Evolutionary conservation across 2,329 filamentous ascomycete species (phyloP).

Genomic region (Scleromitrula shiraiana): DNA sequence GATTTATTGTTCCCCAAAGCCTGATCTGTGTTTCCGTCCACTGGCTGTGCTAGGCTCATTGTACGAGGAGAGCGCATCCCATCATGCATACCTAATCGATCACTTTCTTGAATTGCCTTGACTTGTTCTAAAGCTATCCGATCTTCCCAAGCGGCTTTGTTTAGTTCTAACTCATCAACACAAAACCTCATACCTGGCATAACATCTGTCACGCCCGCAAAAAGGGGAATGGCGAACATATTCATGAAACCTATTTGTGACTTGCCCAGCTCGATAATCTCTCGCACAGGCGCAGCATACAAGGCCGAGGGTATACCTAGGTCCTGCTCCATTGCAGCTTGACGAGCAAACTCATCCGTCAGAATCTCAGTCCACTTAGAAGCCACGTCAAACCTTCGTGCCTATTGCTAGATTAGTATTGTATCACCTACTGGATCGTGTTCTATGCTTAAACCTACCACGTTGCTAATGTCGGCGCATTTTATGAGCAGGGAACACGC

Average conservation of each 20-base stretch:
- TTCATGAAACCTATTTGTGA: conserved; percentile 96
- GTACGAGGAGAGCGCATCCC: conserved; percentile 27
- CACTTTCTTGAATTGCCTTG: conserved; percentile 30
- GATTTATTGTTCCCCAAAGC: conserved; percentile 9
- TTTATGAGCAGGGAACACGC: conserved; percentile 93
- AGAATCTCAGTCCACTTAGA: conserved; percentile 85
- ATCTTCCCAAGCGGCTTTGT: conserved; percentile 65
- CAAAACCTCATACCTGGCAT: conserved; percentile 80
- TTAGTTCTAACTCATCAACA: conserved; percentile 70
- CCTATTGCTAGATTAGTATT: conserved; percentile 42
- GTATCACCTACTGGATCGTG: not conserved
- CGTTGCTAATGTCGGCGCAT: conserved; percentile 97
- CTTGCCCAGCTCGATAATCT: conserved; percentile 72
- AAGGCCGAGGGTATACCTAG: conserved; percentile 82
- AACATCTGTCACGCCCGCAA: conserved; percentile 78
- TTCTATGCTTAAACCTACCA: conserved; percentile 56
- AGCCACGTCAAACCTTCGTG: conserved; percentile 74
- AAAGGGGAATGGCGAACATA: conserved; percentile 86
- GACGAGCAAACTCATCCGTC: conserved; percentile 91
- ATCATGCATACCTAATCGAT: conserved; percentile 19
- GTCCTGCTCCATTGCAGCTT: conserved; percentile 85
- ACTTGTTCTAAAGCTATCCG: conserved; percentile 56
- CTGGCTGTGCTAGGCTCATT: conserved; percentile 26
- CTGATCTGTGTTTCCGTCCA: conserved; percentile 14
- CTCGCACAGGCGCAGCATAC: conserved; percentile 76